phyloP scores from a whole-genome alignment of 73 alveolate genomes.

The Paraurostyla sp. region DNA sequence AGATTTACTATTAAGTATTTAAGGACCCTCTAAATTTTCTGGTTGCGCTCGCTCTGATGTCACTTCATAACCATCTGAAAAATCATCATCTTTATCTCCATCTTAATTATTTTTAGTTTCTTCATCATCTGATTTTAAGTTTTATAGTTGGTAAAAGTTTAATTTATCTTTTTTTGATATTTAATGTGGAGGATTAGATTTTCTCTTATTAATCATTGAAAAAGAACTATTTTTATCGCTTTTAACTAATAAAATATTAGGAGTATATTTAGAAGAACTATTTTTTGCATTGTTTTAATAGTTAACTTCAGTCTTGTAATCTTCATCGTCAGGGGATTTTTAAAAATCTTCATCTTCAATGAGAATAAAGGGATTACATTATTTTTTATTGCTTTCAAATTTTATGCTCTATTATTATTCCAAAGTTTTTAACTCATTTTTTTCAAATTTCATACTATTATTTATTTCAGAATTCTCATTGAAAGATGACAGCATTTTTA shows the following conservation, averaged over 20 bases:
- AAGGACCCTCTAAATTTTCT: background rate
- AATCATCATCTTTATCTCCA: background rate
- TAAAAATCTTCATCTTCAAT: background rate
- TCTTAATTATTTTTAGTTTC: background rate
- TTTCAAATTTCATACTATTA: background rate
- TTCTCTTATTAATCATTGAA: background rate
- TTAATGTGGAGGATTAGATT: constrained; percentile 9
- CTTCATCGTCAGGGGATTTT: background rate
- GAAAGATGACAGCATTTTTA: background rate
- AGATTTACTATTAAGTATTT: background rate
- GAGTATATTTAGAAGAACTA: background rate
- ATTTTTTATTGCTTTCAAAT: background rate
- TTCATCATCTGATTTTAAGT: background rate
- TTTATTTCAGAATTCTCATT: background rate
- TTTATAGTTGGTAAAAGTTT: background rate
- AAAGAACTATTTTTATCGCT: background rate
- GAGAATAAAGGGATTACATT: background rate
- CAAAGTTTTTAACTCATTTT: background rate
- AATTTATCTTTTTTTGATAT: too few species aligned
- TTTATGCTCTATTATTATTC: background rate
- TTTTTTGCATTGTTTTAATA: too few species aligned
- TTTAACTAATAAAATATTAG: background rate
- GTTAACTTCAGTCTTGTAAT: too few species aligned
- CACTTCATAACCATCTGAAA: background rate
- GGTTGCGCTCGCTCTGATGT: background rate